Evolutionary conservation across 345 rosid genomes (phyloP).

Genomic region (Eucalyptus tenuipes): DNA sequence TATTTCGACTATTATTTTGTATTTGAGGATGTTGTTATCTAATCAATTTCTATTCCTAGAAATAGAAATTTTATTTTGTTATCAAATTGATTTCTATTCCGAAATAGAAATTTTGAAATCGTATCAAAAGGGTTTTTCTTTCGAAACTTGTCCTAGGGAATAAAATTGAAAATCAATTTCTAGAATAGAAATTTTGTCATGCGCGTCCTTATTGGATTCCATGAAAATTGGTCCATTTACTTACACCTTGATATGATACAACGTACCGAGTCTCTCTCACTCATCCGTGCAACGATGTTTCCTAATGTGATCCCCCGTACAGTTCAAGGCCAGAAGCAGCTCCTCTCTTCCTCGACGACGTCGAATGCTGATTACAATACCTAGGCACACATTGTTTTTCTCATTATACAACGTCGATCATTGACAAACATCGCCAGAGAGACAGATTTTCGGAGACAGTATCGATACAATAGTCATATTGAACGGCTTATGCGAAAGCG

Average conservation of each 20-base stretch:
- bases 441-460: background rate
- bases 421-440: background rate
- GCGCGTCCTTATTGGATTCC: background rate
- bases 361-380: background rate
- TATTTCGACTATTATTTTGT: too few relatives aligned
- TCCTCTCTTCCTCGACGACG: background rate
- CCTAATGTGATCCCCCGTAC: background rate
- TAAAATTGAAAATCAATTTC: too few relatives aligned
- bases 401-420: background rate
- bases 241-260: background rate
- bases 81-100: accelerated
- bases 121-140: too few relatives aligned
- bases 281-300: background rate
- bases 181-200: accelerated
- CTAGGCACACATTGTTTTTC: background rate
- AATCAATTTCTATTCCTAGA: too few relatives aligned
- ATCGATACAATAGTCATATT: background rate
- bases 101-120: too few relatives aligned
- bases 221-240: background rate
- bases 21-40: too few relatives aligned
- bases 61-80: too few relatives aligned
- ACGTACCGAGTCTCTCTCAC: background rate
- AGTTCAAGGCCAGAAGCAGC: background rate
- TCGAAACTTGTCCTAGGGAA: accelerated
- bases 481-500: background rate